Evolutionary conservation across 1,284 basidiomycete species (phyloP), one percentile per base, ranked within the genome.

Genomic region (Trametes sp.): DNA sequence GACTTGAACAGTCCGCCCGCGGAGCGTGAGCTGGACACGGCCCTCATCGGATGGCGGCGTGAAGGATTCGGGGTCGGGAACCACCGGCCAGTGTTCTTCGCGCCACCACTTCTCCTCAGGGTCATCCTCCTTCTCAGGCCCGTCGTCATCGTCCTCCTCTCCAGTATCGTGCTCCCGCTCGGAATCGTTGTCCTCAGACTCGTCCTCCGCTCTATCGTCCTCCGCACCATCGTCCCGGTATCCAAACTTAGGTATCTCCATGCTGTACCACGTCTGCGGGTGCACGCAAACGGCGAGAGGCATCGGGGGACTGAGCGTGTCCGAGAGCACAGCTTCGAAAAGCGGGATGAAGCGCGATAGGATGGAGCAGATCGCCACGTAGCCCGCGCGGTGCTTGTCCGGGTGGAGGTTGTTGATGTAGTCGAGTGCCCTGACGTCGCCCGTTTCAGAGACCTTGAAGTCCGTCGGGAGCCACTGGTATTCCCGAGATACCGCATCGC

Each of bases 1-100:
- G 11, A 85, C 72, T 64, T 85, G 84, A 10, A 83, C 55, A 1
- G 54, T 73, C 19, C 60, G 60, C 7, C 73, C 75, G 1, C 57
- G 52, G 8, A 76, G 54, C 10, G 42, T 24, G 46, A 58, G 54
- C 2, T 61, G 29, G n/a, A 60, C 28, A 48, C 55, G 45, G 7
- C 48, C 49, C 2, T 59, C 66, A 28, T 29, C 8, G 7, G 21
- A 2, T 6, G 52, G 46, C 4, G 61, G 58, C 13, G 54, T 14
- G 35, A 61, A 63, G 19, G 59, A 46, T 10, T 29, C 19, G 10
- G 60, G 45, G 19, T 59, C 64, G 35, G 64, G 64, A 2, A 65
- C 38, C 10, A 21, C 23, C 11, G 56, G 54, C 57, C 54, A 54
- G 7, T 36, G 13, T 14, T 48, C 7, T 24, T 72, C 70, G 19